Percentiles rank a stretch among this genome's conserved stretches.
Evolutionary conservation across 768 basidiomycete species (phyloP).

Genomic region (Tricholomella constricta): DNA sequence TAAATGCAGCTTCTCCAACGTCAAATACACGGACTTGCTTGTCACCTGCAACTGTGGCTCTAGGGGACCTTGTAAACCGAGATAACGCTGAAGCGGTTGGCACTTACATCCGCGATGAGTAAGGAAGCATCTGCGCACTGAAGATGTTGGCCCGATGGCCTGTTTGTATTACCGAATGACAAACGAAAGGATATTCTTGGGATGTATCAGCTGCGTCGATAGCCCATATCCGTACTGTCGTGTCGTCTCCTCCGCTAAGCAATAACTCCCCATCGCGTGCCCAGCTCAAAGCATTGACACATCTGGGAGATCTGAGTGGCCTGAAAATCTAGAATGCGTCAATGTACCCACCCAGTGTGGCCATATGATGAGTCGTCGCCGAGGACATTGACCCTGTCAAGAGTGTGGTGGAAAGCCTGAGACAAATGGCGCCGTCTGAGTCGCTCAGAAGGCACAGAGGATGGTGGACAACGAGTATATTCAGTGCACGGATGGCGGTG

Average conservation of each 20-base stretch:
- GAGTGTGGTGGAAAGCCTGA: conserved; percentile 25
- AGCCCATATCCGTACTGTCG: conserved; percentile 78
- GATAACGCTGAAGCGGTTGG: conserved; percentile 12
- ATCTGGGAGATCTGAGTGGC: conserved; percentile 39
- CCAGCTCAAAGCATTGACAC: conserved; percentile 81
- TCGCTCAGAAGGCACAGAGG: conserved; percentile 25
- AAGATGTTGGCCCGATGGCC: conserved; percentile 88
- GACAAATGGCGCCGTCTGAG: conserved; percentile 28
- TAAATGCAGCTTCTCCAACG: conserved; percentile 44
- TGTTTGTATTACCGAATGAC: conserved; percentile 68
- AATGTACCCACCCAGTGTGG: conserved; percentile 62
- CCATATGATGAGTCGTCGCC: conserved; percentile 54
- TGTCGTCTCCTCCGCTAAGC: conserved; percentile 75
- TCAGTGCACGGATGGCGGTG: neutral
- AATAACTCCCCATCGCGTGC: conserved; percentile 64
- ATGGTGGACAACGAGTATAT: conserved; percentile 15
- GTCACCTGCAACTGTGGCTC: conserved; percentile 77
- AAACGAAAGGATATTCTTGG: conserved; percentile 65
- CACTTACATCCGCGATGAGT: conserved; percentile 74
- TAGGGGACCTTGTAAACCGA: conserved; percentile 25
- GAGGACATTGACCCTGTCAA: conserved; percentile 75
- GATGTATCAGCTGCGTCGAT: conserved; percentile 48
- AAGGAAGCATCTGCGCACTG: conserved; percentile 77
- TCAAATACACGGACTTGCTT: conserved; percentile 80
- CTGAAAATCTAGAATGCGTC: neutral